Evolutionary conservation across 495 filamentous ascomycete species (phyloP).

Genomic region (Aspergillus panamensis): DNA sequence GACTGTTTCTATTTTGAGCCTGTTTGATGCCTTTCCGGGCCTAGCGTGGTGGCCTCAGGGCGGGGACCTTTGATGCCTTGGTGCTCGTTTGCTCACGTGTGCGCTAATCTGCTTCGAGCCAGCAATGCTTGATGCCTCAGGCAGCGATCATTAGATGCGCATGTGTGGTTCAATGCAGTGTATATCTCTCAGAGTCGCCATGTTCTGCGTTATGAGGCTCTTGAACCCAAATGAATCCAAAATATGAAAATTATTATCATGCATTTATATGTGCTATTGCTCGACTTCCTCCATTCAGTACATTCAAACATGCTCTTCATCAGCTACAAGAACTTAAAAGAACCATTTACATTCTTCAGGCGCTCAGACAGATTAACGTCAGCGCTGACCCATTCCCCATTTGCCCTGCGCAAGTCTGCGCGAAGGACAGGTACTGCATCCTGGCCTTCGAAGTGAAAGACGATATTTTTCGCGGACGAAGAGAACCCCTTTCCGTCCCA

Average conservation of each 20-base stretch:
- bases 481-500: conserved; percentile 46
- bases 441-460: conserved; percentile 40
- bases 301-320: neutral
- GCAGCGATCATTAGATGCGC: neutral
- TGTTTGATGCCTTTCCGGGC: conserved; percentile 17
- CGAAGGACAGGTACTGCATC: conserved; percentile 39
- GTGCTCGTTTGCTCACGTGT: conserved; percentile 4
- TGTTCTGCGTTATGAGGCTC: too few species aligned
- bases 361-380: conserved; percentile 46
- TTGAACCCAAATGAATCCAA: too few species aligned
- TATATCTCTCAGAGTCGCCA: too few species aligned
- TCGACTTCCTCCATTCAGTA: neutral
- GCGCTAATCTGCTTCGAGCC: neutral
- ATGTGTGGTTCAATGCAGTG: neutral
- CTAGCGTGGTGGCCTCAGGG: conserved; percentile 32
- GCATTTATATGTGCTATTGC: too few species aligned
- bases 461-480: conserved; percentile 35
- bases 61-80: conserved; percentile 27
- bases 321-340: conserved; percentile 26
- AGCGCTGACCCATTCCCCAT: conserved; percentile 23
- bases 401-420: conserved; percentile 25
- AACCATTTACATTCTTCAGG: conserved; percentile 38
- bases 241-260: too few species aligned
- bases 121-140: neutral
- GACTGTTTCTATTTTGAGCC: conserved; percentile 31